These are phyloP conservation scores for Amanita subjunquillea DNA, from an alignment of 768 basidiomycete species.

Conservation along the genomic window DNA sequence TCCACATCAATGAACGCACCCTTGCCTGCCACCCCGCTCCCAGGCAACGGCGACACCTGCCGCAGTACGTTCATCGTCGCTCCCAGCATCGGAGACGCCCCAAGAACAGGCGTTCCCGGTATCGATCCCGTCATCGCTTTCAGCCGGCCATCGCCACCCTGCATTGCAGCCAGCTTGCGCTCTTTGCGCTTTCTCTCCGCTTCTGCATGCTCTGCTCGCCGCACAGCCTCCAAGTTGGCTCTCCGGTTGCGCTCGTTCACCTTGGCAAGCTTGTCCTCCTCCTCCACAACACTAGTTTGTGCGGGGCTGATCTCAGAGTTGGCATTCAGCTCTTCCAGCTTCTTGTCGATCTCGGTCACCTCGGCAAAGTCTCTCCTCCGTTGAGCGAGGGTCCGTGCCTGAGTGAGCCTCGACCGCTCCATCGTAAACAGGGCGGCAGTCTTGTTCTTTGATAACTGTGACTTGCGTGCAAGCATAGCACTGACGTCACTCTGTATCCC, in stretches of 20 bases:
- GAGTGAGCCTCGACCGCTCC: conserved; percentile 57
- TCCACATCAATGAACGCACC: conserved; percentile 31
- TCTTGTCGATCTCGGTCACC: conserved; percentile 47
- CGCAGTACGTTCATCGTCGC: conserved; percentile 16
- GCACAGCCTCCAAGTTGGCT: conserved; percentile 72
- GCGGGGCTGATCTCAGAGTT: conserved; percentile 21
- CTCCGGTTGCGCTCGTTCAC: conserved; percentile 89
- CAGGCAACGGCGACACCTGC: conserved; percentile 17
- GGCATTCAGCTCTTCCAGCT: conserved; percentile 36
- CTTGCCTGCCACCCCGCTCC: conserved; percentile 10
- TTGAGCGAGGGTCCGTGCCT: conserved; percentile 64
- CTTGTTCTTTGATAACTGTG: conserved; percentile 23
- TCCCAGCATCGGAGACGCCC: conserved; percentile 23
- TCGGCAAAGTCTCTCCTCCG: conserved; percentile 64
- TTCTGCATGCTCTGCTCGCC: conserved; percentile 63
- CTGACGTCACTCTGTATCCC: conserved; percentile 62
- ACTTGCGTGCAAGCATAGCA: conserved; percentile 69
- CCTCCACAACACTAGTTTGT: conserved; percentile 3
- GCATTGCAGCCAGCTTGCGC: conserved; percentile 38
- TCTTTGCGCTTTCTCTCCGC: conserved; percentile 63
- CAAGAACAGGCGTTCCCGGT: conserved; percentile 38
- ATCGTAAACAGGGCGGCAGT: conserved; percentile 31
- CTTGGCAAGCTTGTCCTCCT: conserved; percentile 50
- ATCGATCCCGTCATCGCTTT: conserved; percentile 61
- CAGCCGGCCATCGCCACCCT: conserved; percentile 33